These are phyloP conservation scores for Boehmeria nivea DNA, from an alignment of 306 rosid genomes.

Conservation along the genomic window DNA sequence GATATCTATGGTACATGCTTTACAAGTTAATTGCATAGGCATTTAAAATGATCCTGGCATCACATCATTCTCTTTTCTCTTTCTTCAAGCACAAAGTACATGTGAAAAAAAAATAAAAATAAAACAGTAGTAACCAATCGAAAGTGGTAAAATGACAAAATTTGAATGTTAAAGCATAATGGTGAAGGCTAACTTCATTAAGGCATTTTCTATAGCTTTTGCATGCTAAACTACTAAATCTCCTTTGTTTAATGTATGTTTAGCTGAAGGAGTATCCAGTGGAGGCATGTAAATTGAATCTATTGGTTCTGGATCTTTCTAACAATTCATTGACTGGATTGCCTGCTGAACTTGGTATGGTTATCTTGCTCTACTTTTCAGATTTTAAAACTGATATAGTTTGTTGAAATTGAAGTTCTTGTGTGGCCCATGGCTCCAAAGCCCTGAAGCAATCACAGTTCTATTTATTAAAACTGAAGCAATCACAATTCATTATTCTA, in stretches of 20 bases:
- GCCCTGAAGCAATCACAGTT: not conserved
- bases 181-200: not conserved
- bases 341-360: constrained; percentile 86
- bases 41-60: too few species aligned
- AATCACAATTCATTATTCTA: not conserved
- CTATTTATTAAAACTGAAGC: not conserved
- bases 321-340: constrained; percentile 89
- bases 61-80: too few species aligned
- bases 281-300: constrained; percentile 80
- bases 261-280: constrained; percentile 89
- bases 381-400: constrained; percentile 13
- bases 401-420: constrained; percentile 8
- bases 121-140: too few species aligned
- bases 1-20: too few species aligned
- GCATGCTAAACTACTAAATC: constrained; percentile 17
- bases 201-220: constrained; percentile 7
- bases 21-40: too few species aligned
- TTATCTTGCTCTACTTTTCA: constrained; percentile 20
- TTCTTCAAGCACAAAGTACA: too few species aligned
- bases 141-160: too few species aligned
- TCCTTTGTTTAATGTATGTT: not conserved
- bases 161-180: not conserved
- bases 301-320: constrained; percentile 75
- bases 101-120: too few species aligned
- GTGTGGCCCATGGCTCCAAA: not conserved